Evolutionary conservation across 768 basidiomycete genomes (phyloP), one percentile per base, ranked within the genome.

Genomic region (Favolaschia claudopus): DNA sequence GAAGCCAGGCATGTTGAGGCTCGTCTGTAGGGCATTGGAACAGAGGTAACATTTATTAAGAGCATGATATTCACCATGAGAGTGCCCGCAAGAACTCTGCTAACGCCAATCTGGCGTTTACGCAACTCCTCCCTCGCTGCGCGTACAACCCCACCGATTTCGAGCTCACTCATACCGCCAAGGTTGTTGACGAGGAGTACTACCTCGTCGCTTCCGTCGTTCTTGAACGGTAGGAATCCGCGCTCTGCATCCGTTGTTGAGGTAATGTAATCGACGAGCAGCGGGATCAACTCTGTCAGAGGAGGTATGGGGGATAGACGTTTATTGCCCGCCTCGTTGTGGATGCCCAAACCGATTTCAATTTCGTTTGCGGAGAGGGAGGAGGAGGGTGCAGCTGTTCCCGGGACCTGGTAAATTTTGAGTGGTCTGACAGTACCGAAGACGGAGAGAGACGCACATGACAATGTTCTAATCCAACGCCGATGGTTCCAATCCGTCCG

Each of bases 1-100:
- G 72, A 96, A 92, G 3, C 95, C 95, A 28, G 93, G 92, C 92
- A 95, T 95, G 74, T 94, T 95, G 63, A 96, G 82, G 55, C 90
- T 92, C 22, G 93, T 95, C 93, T 89, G 72, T 45, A 32, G 38
- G 42, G 44, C 15, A 27, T 38, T 45, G 38, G 10, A 56, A 22
- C 14, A 33, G 20, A 32, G 53, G 39, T 45, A 19, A 6, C 25
- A 32, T 37, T 13, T 12, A 32, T 12, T 7, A 13, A 24, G 9
- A 48, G 33, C 13, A 27, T 19, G 45, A 27, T 22, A 22, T 79
- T 37, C 52, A 89, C 93, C 95, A 97, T 96, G 74, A 91, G 95
- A 13, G 90, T 89, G 3, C 95, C 95, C 12, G 86, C 79, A 9
- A 96, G 67, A 36, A 94, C 77, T 10, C 93, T 79, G 61, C 83